A percentile compares a stretch with the other conserved stretches of the same genome.
Evolutionary conservation across 2,329 filamentous ascomycete species (phyloP).

Genomic region (Pestalotiopsis sp.): DNA sequence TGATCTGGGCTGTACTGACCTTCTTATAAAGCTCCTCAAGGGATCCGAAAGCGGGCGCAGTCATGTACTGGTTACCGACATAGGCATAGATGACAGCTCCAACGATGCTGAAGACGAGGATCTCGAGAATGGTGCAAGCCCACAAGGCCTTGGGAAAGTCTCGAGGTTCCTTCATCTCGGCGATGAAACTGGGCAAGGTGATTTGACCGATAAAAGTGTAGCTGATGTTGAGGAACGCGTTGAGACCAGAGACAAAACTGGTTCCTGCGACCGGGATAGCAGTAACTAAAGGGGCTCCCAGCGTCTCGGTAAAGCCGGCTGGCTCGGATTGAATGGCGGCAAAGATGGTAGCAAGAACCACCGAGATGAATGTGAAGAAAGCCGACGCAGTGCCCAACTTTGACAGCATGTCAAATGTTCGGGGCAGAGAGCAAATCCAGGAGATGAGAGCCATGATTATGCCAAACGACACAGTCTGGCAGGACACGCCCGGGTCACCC

Average conservation of each 20-base stretch:
- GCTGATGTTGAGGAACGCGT: constrained; percentile 91
- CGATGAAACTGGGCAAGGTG: constrained; percentile 91
- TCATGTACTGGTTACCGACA: constrained; percentile 88
- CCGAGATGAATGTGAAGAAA: constrained; percentile 87
- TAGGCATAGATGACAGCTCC: constrained; percentile 84
- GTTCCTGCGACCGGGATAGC: constrained; percentile 70
- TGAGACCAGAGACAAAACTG: constrained; percentile 80
- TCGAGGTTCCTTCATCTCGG: constrained; percentile 80
- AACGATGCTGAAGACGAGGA: constrained; percentile 83
- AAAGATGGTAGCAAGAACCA: constrained; percentile 82
- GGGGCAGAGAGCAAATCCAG: constrained; percentile 78
- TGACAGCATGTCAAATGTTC: constrained; percentile 81
- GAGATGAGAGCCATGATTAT: constrained; percentile 75
- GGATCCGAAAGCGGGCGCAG: constrained; percentile 83
- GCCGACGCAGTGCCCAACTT: constrained; percentile 80
- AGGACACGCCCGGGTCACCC: constrained; percentile 56
- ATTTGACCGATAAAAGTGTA: constrained; percentile 98
- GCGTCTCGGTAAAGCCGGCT: constrained; percentile 60
- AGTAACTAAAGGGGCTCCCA: constrained; percentile 68
- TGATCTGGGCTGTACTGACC: constrained; percentile 17
- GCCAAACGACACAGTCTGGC: constrained; percentile 80
- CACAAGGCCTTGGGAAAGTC: constrained; percentile 95
- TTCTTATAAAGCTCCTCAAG: constrained; percentile 82
- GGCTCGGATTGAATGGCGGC: constrained; percentile 76
- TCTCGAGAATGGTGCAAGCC: constrained; percentile 85